Conservation (phyloP, 768 basidiomycete species). For the Dendrothele bispora region DNA sequence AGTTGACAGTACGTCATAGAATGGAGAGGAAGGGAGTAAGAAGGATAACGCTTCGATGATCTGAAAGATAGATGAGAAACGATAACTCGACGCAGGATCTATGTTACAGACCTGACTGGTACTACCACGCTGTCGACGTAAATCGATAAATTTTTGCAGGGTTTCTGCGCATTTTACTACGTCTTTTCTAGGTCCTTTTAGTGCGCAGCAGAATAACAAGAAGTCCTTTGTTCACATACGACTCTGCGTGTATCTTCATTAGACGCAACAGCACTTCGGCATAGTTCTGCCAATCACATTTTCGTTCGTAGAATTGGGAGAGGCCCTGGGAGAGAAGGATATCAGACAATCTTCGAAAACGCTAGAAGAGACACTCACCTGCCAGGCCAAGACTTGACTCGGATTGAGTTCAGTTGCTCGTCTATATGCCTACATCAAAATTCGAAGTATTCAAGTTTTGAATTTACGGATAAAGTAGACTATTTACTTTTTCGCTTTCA, state of each 20-base stretch:
- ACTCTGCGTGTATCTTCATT: conserved; percentile 55
- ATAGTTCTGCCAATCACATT: conserved; percentile 57
- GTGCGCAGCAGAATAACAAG: background rate
- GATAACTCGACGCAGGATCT: conserved; percentile 1
- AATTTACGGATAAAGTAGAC: background rate
- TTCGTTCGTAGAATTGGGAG: conserved; percentile 68
- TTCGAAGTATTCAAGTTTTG: background rate
- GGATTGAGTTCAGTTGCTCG: conserved; percentile 74
- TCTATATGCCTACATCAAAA: conserved; percentile 59
- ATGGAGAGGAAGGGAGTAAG: conserved; percentile 72
- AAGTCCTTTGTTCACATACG: conserved; percentile 44
- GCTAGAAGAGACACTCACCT: conserved; percentile 48
- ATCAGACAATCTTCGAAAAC: conserved; percentile 10
- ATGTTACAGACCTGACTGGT: conserved; percentile 47
- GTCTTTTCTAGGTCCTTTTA: conserved; percentile 70
- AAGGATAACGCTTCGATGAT: conserved; percentile 64
- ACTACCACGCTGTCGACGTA: conserved; percentile 61
- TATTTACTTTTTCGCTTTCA: conserved; percentile 83
- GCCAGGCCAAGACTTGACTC: conserved; percentile 78
- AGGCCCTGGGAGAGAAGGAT: conserved; percentile 54
- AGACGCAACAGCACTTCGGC: conserved; percentile 53
- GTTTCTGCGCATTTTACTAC: conserved; percentile 76
- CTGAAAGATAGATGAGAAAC: conserved; percentile 35
- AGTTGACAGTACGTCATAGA: conserved; percentile 58
- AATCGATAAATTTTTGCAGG: conserved; percentile 72